These are phyloP conservation scores for Cyamopsis tetragonoloba DNA, from an alignment of 306 rosid genomes.

Conservation along the genomic window DNA sequence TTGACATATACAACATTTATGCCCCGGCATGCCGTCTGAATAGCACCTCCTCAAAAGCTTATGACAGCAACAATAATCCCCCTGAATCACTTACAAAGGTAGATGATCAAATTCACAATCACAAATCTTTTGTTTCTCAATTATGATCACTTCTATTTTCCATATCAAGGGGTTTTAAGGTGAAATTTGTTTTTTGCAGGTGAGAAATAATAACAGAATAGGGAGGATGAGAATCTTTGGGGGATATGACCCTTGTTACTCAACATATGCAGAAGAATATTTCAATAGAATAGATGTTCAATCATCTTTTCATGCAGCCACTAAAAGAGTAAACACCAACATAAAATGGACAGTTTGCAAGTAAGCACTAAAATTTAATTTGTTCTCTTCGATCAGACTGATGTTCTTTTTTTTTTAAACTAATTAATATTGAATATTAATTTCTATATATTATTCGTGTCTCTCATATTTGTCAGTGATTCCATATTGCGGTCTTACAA, in stretches of 20 bases:
- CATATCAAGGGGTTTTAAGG: not conserved
- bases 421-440: not conserved
- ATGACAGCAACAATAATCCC: not conserved
- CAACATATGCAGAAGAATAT: constrained; percentile 42
- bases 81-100: constrained; percentile 32
- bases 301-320: constrained; percentile 38
- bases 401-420: not conserved
- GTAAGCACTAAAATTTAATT: constrained; percentile 28
- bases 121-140: not conserved
- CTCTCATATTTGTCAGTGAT: constrained; percentile 26
- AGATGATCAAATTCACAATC: not conserved
- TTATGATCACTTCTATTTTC: not conserved
- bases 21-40: constrained; percentile 42
- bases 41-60: constrained; percentile 25
- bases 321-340: constrained; percentile 16
- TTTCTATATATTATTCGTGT: not conserved
- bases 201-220: constrained; percentile 19
- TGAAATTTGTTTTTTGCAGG: constrained; percentile 20
- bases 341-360: constrained; percentile 44
- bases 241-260: constrained; percentile 57
- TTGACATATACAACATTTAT: constrained; percentile 56
- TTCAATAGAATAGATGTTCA: constrained; percentile 49
- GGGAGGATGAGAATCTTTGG: constrained; percentile 46
- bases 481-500: constrained; percentile 40
- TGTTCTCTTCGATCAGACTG: not conserved